Evolutionary conservation across 257 asterid genomes (phyloP).

Genomic region (Jacaranda mimosifolia): DNA sequence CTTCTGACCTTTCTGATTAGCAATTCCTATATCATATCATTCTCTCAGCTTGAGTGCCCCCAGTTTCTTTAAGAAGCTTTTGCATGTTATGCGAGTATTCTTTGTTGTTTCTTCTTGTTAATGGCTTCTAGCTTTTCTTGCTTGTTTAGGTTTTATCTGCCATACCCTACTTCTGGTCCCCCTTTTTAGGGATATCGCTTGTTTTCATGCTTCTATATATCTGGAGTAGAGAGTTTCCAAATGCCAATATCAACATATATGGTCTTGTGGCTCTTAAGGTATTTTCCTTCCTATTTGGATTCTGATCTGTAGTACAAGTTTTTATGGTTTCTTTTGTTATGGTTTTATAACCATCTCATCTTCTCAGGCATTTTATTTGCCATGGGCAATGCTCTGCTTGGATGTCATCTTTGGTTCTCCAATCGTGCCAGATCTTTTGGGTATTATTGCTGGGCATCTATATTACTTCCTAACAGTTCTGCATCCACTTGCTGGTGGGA

Average conservation of each 20-base stretch:
- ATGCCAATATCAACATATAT: slow-evolving; percentile 77
- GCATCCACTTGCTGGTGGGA: slow-evolving; percentile 96
- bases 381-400: slow-evolving; percentile 97
- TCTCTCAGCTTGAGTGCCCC: slow-evolving; percentile 4
- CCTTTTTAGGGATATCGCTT: slow-evolving; percentile 79
- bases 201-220: slow-evolving; percentile 97
- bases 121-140: slow-evolving; percentile 20
- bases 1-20: not conserved
- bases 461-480: slow-evolving; percentile 88
- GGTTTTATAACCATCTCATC: slow-evolving; percentile 20
- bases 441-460: slow-evolving; percentile 91
- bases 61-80: slow-evolving; percentile 18
- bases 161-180: slow-evolving; percentile 73
- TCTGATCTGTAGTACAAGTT: not conserved
- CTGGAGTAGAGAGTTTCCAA: slow-evolving; percentile 98
- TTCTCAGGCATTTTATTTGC: slow-evolving; percentile 91
- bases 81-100: not conserved
- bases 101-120: slow-evolving; percentile 17
- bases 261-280: slow-evolving; percentile 95
- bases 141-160: slow-evolving; percentile 73
- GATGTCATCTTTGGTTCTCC: slow-evolving; percentile 90
- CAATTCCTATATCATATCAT: slow-evolving; percentile 2
- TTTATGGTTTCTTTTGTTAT: slow-evolving; percentile 2
- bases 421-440: slow-evolving; percentile 78
- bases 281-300: slow-evolving; percentile 30